A percentile compares a stretch with the other conserved stretches of the same genome.
Conservation (phyloP, 2,329 filamentous ascomycete genomes). For the Cercospora sp. region DNA sequence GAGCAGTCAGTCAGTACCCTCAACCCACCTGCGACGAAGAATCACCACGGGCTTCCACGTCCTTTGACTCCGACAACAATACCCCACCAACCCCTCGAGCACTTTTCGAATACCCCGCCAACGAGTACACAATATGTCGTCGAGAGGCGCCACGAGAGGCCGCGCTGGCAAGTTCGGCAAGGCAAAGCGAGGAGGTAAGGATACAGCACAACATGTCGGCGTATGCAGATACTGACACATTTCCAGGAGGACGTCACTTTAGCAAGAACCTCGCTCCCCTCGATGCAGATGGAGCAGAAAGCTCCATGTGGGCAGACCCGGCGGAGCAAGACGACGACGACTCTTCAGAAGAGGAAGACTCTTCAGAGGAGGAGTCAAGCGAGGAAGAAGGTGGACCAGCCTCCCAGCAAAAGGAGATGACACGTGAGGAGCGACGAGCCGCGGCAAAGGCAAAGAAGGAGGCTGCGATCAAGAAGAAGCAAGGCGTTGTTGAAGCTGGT, state of each 20-base stretch:
- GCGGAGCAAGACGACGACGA: constrained; percentile 55
- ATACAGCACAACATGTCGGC: constrained; percentile 29
- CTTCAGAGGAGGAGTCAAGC: constrained; percentile 48
- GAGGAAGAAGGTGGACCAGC: constrained; percentile 44
- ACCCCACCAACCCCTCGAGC: constrained; percentile 18
- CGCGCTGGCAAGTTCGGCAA: constrained; percentile 94
- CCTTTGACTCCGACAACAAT: constrained; percentile 10
- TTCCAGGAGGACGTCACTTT: constrained; percentile 86
- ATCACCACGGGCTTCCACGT: neutral
- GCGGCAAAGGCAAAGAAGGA: constrained; percentile 89
- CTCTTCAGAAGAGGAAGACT: constrained; percentile 51
- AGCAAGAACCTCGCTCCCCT: constrained; percentile 86
- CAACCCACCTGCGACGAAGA: neutral
- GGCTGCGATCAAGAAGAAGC: constrained; percentile 76
- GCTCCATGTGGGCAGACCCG: constrained; percentile 78
- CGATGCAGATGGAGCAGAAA: constrained; percentile 83
- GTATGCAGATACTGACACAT: constrained; percentile 22
- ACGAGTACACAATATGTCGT: constrained; percentile 50
- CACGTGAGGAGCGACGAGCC: constrained; percentile 83
- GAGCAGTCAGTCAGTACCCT: neutral
- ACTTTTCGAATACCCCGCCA: constrained; percentile 14
- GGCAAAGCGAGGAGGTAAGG: constrained; percentile 82
- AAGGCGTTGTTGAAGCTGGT: constrained; percentile 72
- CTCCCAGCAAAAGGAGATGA: constrained; percentile 54
- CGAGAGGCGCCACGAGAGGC: constrained; percentile 56